Evolutionary conservation across 371 early-diverging fungal genomes (phyloP), one percentile per base, ranked within the genome.

Genomic region (Mortierella sp.): DNA sequence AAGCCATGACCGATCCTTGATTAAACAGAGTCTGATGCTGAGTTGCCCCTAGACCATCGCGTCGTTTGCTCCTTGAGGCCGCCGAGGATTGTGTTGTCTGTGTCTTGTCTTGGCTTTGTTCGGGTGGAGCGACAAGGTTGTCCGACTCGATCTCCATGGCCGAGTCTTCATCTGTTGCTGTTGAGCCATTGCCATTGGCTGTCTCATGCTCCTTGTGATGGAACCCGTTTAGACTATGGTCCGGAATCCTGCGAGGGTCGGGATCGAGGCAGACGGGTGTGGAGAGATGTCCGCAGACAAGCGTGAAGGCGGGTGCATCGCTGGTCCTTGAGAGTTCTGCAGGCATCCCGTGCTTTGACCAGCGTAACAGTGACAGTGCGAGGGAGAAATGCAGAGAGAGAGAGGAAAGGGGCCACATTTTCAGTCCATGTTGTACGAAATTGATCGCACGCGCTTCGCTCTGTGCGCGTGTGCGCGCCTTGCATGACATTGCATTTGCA

Each of bases 281-380:
- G 27, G 77, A 64, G 46, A 76, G 69, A 61, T 76, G 77, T 12
- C 77, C 77, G 22, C 77, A 76, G 58, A 76, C 66, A 13, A 76
- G 69, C 21, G 65, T 64, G 44, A 60, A 76, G 5, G 52, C 40
- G n/a, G 54, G 19, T 19, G 16, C 29, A n/a, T n/a, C 28, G 28
- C 49, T 34, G 34, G 34, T 59, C 43, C 46, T 50, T 2, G 39
- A 27, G 21, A 41, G 52, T 39, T 57, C 54, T 28, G 48, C 54
- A 3, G 58, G 54, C 66, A 58, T 66, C 34, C 4, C 10, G 34
- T 34, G n/a, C n/a, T n/a, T n/a, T n/a, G n/a, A n/a, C n/a, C n/a
- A n/a, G n/a, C n/a, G n/a, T n/a, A n/a, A n/a, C n/a, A n/a, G n/a
- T n/a, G n/a, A n/a, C n/a, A n/a, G n/a, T n/a, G n/a, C n/a, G n/a